A percentile compares a stretch with the other conserved stretches of the same genome.
phyloP scores from a whole-genome alignment of 306 rosid species.

The Cyamopsis tetragonoloba region DNA sequence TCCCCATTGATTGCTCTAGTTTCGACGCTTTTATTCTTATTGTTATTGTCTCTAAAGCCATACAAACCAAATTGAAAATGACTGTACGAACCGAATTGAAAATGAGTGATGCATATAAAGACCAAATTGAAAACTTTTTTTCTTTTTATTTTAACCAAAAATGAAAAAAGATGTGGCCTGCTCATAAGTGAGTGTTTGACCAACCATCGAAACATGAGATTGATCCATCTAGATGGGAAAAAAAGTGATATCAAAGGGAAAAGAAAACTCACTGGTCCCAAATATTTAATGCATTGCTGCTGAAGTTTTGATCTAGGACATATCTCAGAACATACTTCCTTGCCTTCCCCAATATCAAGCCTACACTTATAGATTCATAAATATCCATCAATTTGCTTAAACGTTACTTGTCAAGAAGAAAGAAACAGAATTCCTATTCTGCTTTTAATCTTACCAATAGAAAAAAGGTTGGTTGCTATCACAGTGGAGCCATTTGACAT shows the following conservation, averaged over 20 bases:
- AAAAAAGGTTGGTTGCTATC: constrained; percentile 79
- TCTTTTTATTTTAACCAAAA: too few species aligned
- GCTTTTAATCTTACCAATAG: constrained; percentile 55
- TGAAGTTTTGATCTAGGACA: constrained; percentile 67
- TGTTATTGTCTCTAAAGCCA: too few species aligned
- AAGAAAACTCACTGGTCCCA: constrained; percentile 69
- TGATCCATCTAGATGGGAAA: neutral
- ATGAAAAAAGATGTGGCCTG: neutral
- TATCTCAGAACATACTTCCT: constrained; percentile 50
- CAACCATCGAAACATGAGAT: neutral
- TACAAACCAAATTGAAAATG: too few species aligned
- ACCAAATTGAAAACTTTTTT: too few species aligned
- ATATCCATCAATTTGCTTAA: neutral
- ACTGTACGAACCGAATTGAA: too few species aligned
- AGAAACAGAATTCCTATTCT: neutral
- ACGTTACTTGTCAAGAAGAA: constrained; percentile 3
- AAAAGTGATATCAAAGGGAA: constrained; percentile 15
- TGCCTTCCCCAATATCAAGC: constrained; percentile 91
- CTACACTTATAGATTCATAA: constrained; percentile 35
- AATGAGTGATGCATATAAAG: too few species aligned
- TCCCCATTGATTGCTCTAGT: too few species aligned
- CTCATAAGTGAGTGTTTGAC: neutral
- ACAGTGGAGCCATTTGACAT: constrained; percentile 74
- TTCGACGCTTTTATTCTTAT: too few species aligned
- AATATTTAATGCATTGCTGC: constrained; percentile 81